Evolutionary conservation across 2,329 filamentous ascomycete species (phyloP).

Genomic region (Apiospora pterosperma): DNA sequence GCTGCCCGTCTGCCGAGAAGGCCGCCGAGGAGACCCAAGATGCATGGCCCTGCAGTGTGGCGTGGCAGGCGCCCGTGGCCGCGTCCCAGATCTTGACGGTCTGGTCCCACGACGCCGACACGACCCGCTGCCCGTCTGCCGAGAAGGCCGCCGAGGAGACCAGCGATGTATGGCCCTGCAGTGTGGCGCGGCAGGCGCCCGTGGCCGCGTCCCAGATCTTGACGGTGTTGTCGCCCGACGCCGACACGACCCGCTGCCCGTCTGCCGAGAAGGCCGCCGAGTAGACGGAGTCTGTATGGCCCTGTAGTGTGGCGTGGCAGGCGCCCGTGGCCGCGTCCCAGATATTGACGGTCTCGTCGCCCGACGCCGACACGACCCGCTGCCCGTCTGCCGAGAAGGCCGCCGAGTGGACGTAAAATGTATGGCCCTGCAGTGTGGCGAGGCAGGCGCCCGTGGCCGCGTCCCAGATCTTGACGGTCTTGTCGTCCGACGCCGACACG

Average conservation of each 20-base stretch:
- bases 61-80: background rate
- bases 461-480: background rate
- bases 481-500: conserved; percentile 1
- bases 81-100: background rate
- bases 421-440: background rate
- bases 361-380: background rate
- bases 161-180: background rate
- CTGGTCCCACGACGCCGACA: background rate
- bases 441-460: background rate
- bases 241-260: background rate
- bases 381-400: conserved; percentile 3
- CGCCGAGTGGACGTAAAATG: background rate
- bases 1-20: background rate
- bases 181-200: background rate
- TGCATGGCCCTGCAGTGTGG: background rate
- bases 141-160: conserved; percentile 1
- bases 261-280: conserved; percentile 5
- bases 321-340: background rate
- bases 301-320: background rate
- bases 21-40: background rate
- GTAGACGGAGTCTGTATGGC: background rate
- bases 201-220: background rate
- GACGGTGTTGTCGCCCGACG: background rate
- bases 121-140: background rate
- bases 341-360: background rate